Evolutionary conservation across 225 moss, liverwort and hornwort genomes (phyloP).

Genomic region (Thuidium tamariscinum): DNA sequence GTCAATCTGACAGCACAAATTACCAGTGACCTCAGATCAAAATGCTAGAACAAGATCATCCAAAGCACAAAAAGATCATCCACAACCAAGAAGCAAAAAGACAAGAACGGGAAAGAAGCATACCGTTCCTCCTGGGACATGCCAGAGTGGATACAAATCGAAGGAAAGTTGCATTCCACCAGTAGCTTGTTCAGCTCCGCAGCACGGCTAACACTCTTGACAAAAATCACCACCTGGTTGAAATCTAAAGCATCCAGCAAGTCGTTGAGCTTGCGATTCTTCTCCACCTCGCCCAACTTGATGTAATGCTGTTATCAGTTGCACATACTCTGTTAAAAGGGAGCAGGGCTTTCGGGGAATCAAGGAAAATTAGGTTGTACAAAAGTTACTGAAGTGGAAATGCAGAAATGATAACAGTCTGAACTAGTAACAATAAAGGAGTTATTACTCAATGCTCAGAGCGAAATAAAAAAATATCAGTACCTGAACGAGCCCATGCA

Average conservation of each 20-base stretch:
- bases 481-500: conserved; percentile 96
- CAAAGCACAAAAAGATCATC: background rate
- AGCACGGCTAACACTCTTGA: conserved; percentile 92
- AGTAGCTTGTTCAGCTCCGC: conserved; percentile 90
- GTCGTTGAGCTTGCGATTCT: conserved; percentile 94
- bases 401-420: too few species aligned
- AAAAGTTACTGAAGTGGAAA: too few species aligned
- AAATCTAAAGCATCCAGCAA: conserved; percentile 93
- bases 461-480: background rate
- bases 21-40: background rate
- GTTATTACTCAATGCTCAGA: background rate
- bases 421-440: too few species aligned
- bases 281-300: conserved; percentile 98
- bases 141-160: conserved; percentile 93
- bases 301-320: conserved; percentile 64
- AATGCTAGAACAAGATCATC: background rate
- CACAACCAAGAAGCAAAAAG: background rate
- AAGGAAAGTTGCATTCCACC: conserved; percentile 98
- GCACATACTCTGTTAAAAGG: background rate
- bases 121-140: conserved; percentile 97
- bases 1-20: conserved; percentile 41
- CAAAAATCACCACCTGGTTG: conserved; percentile 97
- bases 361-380: background rate
- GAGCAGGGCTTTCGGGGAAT: too few species aligned
- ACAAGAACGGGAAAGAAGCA: background rate